Evolutionary conservation across 139 green algal species (phyloP), one percentile per base, ranked within the genome.

Genomic region (Chlamydomonas sp.): DNA sequence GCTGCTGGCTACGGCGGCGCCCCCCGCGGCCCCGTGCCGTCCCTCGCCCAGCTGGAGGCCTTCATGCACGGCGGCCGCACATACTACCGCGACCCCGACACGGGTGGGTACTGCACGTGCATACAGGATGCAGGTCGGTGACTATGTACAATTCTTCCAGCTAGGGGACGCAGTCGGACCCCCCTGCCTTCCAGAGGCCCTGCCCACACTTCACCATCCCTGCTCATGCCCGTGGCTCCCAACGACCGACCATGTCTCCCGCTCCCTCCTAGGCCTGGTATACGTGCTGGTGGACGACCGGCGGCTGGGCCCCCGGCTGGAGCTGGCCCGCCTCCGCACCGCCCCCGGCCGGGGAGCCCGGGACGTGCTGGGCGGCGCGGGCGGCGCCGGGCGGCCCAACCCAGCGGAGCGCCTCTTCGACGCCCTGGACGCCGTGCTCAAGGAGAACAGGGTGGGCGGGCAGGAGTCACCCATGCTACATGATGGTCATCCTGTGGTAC

Each of bases 201-300:
- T 49, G 31, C 31, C 31, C 31, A 49, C 31, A 49, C 31, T 49
- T 49, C 31, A 49, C 31, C 31, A 49, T 49, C 31, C 31, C 31
- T 49, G 31, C 31, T 49, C 31, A 49, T 49, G 31, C 31, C 31
- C 31, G 31, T 49, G 31, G 31, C 31, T 49, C 31, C 31, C 31
- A 49, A 49, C 68, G 16, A 75, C 68, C 68, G 15, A 17, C 68
- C 15, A 66, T 15, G 16, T 60, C 18, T 58, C 63, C 66, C 9
- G 10, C 15, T 57, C 59, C 15, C n/a, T 57, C 59, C 0, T 9
- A 86, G 81, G 83, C 73, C 71, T 81, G 73, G 73, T 80, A 31
- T 87, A 87, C 73, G 12, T 15, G 61, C 49, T 81, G n/a, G 83
- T 87, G 12, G 83, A 87, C 2, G 82, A 87, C 72, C 62, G 83